A percentile compares a stretch with the other conserved stretches of the same genome.
phyloP scores from a whole-genome alignment of 2,329 filamentous ascomycete genomes.

The Exophiala xenobiotica region DNA sequence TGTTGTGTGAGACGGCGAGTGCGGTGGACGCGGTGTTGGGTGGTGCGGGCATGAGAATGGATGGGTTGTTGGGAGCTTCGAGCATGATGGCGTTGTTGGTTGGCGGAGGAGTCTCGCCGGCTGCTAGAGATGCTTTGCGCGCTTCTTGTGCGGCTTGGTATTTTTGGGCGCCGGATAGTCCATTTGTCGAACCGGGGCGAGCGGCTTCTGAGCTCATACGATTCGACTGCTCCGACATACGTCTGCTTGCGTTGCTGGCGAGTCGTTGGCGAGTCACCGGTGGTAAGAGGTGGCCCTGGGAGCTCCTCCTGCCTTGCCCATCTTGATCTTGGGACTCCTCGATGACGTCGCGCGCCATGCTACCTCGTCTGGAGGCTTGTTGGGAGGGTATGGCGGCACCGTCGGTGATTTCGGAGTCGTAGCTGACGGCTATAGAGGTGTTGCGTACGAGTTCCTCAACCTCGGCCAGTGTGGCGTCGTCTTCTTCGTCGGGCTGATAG shows the following conservation, averaged over 20 bases:
- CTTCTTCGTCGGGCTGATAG: constrained; percentile 35
- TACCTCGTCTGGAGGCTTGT: constrained; percentile 7
- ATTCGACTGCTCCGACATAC: constrained; percentile 8
- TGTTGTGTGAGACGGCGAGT: constrained; percentile 13
- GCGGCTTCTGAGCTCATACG: neutral
- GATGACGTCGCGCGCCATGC: neutral
- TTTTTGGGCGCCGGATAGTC: constrained; percentile 22
- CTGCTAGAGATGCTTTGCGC: constrained; percentile 21
- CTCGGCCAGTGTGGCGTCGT: constrained; percentile 23
- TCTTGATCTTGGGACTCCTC: neutral
- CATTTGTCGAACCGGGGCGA: constrained; percentile 6
- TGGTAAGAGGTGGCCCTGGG: constrained; percentile 10
- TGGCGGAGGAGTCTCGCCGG: constrained; percentile 12
- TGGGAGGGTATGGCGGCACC: constrained; percentile 10
- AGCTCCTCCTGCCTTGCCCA: constrained; percentile 1
- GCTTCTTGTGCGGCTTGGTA: constrained; percentile 25
- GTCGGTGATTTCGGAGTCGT: constrained; percentile 29
- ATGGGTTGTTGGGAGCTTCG: constrained; percentile 16
- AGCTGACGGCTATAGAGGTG: constrained; percentile 29
- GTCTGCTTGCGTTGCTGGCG: constrained; percentile 23
- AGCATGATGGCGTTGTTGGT: constrained; percentile 17
- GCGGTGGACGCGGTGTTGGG: constrained; percentile 18
- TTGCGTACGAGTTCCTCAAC: constrained; percentile 30
- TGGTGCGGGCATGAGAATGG: constrained; percentile 23
- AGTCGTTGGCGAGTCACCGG: constrained; percentile 23